phyloP scores from a whole-genome alignment of 352 stramenopile species.

The Elongisporangium senticosum region DNA sequence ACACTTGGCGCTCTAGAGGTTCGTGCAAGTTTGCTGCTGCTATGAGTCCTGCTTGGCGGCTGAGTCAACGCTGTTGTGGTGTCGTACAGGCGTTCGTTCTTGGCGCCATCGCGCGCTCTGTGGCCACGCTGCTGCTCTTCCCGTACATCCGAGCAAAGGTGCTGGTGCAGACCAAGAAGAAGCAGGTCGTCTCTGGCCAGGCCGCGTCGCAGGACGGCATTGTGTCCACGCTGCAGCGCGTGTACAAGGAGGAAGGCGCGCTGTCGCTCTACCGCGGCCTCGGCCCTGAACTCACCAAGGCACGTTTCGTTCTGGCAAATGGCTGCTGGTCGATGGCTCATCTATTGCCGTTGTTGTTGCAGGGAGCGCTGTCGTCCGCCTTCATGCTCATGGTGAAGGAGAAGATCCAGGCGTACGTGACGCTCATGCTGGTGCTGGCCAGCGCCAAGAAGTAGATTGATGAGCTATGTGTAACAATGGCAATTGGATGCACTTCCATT shows the following conservation, averaged over 20 bases:
- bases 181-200: slow-evolving; percentile 25
- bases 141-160: slow-evolving; percentile 96
- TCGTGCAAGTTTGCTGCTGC: slow-evolving; percentile 1
- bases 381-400: slow-evolving; percentile 99
- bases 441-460: slow-evolving; percentile 13
- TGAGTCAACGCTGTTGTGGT: background rate
- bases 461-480: background rate
- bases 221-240: slow-evolving; percentile 57
- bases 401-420: slow-evolving; percentile 92
- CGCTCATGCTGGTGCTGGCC: slow-evolving; percentile 65
- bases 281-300: slow-evolving; percentile 90
- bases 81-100: slow-evolving; percentile 91
- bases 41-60: slow-evolving; percentile 3
- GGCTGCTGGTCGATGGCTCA: slow-evolving; percentile 3
- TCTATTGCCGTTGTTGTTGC: slow-evolving; percentile 4
- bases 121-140: slow-evolving; percentile 96
- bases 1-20: slow-evolving; percentile 67
- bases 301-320: slow-evolving; percentile 12
- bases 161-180: slow-evolving; percentile 88
- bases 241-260: slow-evolving; percentile 83
- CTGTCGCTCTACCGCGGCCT: slow-evolving; percentile 92
- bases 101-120: slow-evolving; percentile 89
- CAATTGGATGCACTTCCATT: too few relatives aligned
- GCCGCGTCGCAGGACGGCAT: slow-evolving; percentile 56
- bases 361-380: slow-evolving; percentile 94